Percentiles rank a stretch among this genome's conserved stretches.
Evolutionary conservation across 371 early-diverging fungal species (phyloP).

Genomic region (Furculomyces boomerangus): DNA sequence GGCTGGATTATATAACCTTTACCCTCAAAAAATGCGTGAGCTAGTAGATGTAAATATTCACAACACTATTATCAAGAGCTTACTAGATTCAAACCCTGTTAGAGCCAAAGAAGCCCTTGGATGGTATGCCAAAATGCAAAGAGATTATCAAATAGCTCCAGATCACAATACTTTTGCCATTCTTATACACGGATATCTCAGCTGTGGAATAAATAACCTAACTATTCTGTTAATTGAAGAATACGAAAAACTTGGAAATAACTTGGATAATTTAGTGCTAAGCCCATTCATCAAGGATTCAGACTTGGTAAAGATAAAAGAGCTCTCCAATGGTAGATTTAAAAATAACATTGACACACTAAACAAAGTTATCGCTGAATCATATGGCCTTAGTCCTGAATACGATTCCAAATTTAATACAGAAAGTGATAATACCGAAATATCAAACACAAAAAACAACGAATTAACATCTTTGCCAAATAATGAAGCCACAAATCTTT

Average conservation of each 20-base stretch:
- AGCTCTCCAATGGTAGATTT: not conserved
- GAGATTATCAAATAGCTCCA: conserved; percentile 31
- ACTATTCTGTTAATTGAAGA: not conserved
- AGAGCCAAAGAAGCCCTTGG: conserved; percentile 38
- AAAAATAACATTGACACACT: not conserved
- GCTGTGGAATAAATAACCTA: not conserved
- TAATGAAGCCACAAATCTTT: not conserved
- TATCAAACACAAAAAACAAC: not conserved
- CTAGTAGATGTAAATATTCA: conserved; percentile 51
- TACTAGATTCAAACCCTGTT: conserved; percentile 32
- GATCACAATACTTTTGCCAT: conserved; percentile 56
- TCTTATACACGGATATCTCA: conserved; percentile 41
- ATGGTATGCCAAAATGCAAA: conserved; percentile 52
- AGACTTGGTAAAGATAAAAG: not conserved
- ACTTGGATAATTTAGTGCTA: not conserved
- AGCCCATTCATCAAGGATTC: not conserved
- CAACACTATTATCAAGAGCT: conserved; percentile 65
- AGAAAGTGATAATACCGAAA: not conserved
- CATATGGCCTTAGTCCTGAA: too few relatives aligned
- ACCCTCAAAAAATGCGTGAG: conserved; percentile 46
- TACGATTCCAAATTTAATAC: too few relatives aligned
- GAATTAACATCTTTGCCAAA: not conserved
- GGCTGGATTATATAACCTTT: conserved; percentile 36
- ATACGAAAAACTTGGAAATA: not conserved
- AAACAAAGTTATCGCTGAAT: not conserved